These are phyloP conservation scores for Mortierella polycephala DNA, from an alignment of 371 early-diverging fungal genomes.

Conservation along the genomic window DNA sequence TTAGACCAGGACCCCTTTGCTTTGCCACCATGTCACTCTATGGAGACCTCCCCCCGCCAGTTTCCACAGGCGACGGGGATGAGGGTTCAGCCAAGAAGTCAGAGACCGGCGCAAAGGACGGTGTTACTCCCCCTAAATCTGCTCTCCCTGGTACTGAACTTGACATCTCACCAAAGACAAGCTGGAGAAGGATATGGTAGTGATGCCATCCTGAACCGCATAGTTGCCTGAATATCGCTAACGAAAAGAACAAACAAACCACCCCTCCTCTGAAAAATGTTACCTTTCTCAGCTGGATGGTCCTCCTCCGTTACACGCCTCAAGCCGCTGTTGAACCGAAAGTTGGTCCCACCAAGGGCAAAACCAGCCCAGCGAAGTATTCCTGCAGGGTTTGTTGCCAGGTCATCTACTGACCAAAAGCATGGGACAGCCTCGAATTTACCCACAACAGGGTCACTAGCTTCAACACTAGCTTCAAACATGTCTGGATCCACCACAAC, in stretches of 20 bases:
- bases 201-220: background rate
- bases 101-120: conserved; percentile 11
- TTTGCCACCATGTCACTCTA: conserved; percentile 37
- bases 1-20: no score
- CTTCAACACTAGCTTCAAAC: background rate
- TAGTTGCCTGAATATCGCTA: conserved; percentile 8
- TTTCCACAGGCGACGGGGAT: conserved; percentile 7
- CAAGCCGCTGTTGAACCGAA: conserved; percentile 49
- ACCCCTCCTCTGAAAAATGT: background rate
- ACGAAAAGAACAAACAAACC: conserved; percentile 5
- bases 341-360: conserved; percentile 30
- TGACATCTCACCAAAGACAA: conserved; percentile 2
- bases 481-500: background rate
- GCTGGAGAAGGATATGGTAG: background rate
- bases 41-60: conserved; percentile 49
- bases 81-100: conserved; percentile 12
- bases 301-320: conserved; percentile 42
- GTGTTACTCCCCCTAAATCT: conserved; percentile 17
- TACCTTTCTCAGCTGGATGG: conserved; percentile 38
- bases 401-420: background rate
- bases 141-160: conserved; percentile 46
- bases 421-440: background rate
- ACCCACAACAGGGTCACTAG: background rate
- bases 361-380: conserved; percentile 22
- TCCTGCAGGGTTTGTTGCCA: conserved; percentile 38